Base-by-base conservation (phyloP, 108 stramenopile genomes). In the Fragilaria crotonensis region DNA sequence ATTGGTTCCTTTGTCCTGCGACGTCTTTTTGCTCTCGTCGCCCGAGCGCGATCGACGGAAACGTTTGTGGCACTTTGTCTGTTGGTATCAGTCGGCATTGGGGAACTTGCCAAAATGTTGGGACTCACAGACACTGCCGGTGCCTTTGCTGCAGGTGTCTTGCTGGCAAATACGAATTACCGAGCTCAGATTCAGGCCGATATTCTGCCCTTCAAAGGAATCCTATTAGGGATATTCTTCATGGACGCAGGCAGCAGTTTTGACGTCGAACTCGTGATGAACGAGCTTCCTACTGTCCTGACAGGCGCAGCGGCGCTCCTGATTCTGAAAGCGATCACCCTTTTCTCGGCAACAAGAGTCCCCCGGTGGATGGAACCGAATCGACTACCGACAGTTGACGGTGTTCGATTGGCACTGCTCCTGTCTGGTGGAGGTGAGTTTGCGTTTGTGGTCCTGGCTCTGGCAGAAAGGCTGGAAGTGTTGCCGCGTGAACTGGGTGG, bases 131-230 rank as follows among this genome's bases (percentile, higher is more conserved):
- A 75, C 36, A 88, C 87, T 1, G 75, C 80, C 0, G 87, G 87
- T 21, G 87, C 87, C 0, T 88, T 88, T 67, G 81, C 83, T 17
- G 87, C 87, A n/a, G 87, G 87, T n/a, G 79, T 84, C 3, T 59
- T 88, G 18, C 64, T 88, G 29, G 87, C 87, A 2, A 83, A 83
- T 48, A 84, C 76, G 19, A 73, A 73, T 44, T 88, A 82, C 45
- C 67, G 87, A 41, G 81, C 87, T 14, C 87, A 88, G 64, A 88
- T 88, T 30, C 75, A 84, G 33, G 81, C 87, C 19, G 87, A 89
- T 52, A 79, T 85, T 44, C 58, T 71, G 27, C 87, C 87, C 9
- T 89, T 89, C 33, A 79, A 83, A 52, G 87, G 83, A 2, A 80
- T 89, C 30, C 41, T 89, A 25, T 45, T 85, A 28, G 83, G 87